Conservation (phyloP, 2,329 filamentous ascomycete species). For the Trichoderma oligosporum region DNA sequence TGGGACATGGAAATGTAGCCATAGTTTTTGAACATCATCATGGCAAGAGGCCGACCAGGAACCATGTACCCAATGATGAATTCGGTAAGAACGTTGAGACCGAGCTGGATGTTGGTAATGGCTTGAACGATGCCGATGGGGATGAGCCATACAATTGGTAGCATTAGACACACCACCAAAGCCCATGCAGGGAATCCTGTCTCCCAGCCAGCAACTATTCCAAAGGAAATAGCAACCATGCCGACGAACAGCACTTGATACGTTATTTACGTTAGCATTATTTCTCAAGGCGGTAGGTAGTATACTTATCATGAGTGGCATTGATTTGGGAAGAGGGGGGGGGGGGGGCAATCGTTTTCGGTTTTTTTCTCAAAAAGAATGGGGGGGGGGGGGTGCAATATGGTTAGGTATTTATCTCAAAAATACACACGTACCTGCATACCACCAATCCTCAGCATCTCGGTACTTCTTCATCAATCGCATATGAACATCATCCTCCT, state of each 20-base stretch:
- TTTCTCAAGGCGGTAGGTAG: no score
- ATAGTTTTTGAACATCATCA: constrained; percentile 78
- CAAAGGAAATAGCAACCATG: constrained; percentile 54
- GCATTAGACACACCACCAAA: constrained; percentile 53
- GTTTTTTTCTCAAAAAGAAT: constrained; percentile 22
- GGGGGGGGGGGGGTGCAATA: no score
- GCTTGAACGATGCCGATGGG: constrained; percentile 60
- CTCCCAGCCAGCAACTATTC: constrained; percentile 51
- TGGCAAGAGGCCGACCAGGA: constrained; percentile 64
- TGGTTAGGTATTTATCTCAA: no score
- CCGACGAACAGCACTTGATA: constrained; percentile 43
- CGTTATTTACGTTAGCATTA: constrained; percentile 6
- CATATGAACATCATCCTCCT: constrained; percentile 59
- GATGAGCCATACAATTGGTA: constrained; percentile 57
- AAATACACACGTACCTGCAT: constrained; percentile 42
- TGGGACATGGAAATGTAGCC: constrained; percentile 66
- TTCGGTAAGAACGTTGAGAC: constrained; percentile 69
- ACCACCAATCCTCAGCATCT: constrained; percentile 59
- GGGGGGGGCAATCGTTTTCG: no score
- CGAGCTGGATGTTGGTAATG: constrained; percentile 60
- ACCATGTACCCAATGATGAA: constrained; percentile 71
- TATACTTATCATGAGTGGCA: no score
- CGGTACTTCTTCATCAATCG: constrained; percentile 59
- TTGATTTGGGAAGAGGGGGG: no score
- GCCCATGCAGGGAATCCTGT: constrained; percentile 58